Evolutionary conservation across 2,329 filamentous ascomycete species (phyloP).

Genomic region (Mariannaea sp.): DNA sequence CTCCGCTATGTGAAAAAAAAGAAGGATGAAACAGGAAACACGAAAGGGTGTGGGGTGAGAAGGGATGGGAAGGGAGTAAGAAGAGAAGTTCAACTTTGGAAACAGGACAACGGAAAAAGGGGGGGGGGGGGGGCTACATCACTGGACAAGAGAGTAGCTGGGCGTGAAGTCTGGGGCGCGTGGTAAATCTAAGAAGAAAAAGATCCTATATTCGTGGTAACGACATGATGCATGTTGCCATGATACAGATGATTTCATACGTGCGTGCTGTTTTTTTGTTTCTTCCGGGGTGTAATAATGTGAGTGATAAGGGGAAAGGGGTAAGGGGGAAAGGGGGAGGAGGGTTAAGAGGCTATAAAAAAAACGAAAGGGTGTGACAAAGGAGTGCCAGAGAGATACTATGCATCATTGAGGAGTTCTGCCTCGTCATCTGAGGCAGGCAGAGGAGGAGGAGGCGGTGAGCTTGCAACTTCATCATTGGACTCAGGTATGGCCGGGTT

Average conservation of each 20-base stretch:
- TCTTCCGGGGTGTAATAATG: neutral
- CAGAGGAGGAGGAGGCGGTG: conserved; percentile 3
- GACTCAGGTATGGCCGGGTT: conserved; percentile 26
- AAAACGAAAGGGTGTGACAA: neutral
- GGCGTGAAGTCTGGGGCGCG: neutral
- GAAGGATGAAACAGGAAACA: neutral
- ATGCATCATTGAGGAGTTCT: conserved; percentile 29
- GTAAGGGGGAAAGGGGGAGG: too few species aligned
- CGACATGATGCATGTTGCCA: conserved; percentile 15
- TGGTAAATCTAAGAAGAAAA: neutral
- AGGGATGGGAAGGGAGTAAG: conserved; percentile 21
- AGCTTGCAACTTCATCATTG: conserved; percentile 26
- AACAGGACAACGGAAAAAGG: conserved; percentile 11
- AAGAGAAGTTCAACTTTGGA: conserved; percentile 4
- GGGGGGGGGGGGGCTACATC: too few species aligned
- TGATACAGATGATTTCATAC: conserved; percentile 17
- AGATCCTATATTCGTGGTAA: conserved; percentile 14
- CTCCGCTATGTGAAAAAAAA: conserved; percentile 39
- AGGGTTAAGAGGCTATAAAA: too few species aligned
- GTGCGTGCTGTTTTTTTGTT: conserved; percentile 8
- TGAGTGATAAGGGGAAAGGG: neutral
- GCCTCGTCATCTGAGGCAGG: conserved; percentile 7
- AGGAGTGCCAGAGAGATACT: conserved; percentile 3
- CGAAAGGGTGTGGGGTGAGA: too few species aligned
- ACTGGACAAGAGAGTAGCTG: neutral